Percentiles rank a stretch among this genome's conserved stretches.
phyloP scores from a whole-genome alignment of 192 early-diverging fungal species.

The Entomortierella beljakovae region DNA sequence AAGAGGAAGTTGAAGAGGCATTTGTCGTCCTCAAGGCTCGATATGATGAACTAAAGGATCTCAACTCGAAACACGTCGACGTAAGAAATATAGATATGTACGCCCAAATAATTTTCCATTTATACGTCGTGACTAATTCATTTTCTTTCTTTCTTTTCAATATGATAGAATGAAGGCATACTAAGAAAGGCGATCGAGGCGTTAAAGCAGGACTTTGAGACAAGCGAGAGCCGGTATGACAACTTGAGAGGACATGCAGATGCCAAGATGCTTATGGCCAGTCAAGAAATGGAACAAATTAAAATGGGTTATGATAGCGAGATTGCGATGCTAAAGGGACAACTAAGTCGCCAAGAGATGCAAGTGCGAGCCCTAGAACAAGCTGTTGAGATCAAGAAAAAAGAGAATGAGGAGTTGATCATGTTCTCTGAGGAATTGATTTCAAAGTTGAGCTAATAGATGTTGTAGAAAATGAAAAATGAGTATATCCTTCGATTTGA shows the following conservation, averaged over 20 bases:
- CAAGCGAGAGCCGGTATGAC: slow-evolving; percentile 41
- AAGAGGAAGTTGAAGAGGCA: slow-evolving; percentile 45
- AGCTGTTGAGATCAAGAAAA: slow-evolving; percentile 43
- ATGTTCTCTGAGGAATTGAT: slow-evolving; percentile 48
- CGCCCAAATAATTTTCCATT: neutral
- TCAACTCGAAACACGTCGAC: slow-evolving; percentile 48
- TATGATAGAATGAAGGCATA: slow-evolving; percentile 37
- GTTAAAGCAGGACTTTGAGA: slow-evolving; percentile 50
- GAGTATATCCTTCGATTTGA: neutral
- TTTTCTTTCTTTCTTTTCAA: neutral
- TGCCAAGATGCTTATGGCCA: slow-evolving; percentile 17
- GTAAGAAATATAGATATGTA: slow-evolving; percentile 19
- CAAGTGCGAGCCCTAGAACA: slow-evolving; percentile 46
- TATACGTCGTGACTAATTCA: neutral
- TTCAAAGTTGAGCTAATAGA: slow-evolving; percentile 25
- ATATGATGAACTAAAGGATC: slow-evolving; percentile 39
- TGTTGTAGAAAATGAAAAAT: neutral
- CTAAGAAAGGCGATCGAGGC: slow-evolving; percentile 47
- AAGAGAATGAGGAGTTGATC: slow-evolving; percentile 50
- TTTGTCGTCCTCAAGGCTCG: slow-evolving; percentile 40
- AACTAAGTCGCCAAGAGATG: slow-evolving; percentile 36
- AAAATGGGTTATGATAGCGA: slow-evolving; percentile 31
- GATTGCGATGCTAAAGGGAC: slow-evolving; percentile 25
- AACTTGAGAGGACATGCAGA: slow-evolving; percentile 39
- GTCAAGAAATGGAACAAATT: slow-evolving; percentile 40